Percentiles rank a stretch among this genome's conserved stretches.
Evolutionary conservation across 805 yeast genomes (phyloP).

Genomic region (Lipomyces kockii): DNA sequence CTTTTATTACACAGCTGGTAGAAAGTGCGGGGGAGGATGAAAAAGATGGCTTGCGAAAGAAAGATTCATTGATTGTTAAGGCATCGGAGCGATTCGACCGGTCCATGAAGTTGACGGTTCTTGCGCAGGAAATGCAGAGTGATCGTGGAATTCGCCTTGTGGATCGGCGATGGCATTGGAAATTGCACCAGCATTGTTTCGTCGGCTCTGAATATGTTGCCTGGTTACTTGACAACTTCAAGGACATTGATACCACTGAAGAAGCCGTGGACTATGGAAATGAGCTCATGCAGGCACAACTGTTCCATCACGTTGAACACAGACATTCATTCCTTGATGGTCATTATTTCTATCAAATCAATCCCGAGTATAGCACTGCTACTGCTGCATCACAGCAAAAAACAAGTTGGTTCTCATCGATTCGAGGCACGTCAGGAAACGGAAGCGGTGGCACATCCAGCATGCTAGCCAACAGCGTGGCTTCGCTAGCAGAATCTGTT

Average conservation of each 20-base stretch:
- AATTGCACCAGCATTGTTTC: slow-evolving; percentile 74
- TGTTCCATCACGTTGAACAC: slow-evolving; percentile 80
- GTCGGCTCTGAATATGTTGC: slow-evolving; percentile 83
- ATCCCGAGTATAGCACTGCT: slow-evolving; percentile 53
- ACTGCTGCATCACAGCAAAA: slow-evolving; percentile 6
- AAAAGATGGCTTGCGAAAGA: slow-evolving; percentile 42
- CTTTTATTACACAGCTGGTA: slow-evolving; percentile 61
- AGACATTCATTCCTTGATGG: slow-evolving; percentile 90
- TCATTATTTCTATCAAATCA: slow-evolving; percentile 81
- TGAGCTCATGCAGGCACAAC: slow-evolving; percentile 66
- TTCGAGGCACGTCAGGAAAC: slow-evolving; percentile 17
- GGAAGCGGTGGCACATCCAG: slow-evolving; percentile 10
- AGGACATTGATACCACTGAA: slow-evolving; percentile 79
- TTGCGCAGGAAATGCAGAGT: slow-evolving; percentile 69
- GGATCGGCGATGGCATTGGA: slow-evolving; percentile 92
- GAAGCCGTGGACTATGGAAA: slow-evolving; percentile 85
- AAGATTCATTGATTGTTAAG: slow-evolving; percentile 47
- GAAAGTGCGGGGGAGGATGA: slow-evolving; percentile 47
- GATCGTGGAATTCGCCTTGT: slow-evolving; percentile 64
- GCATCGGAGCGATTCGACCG: slow-evolving; percentile 51
- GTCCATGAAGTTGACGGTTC: slow-evolving; percentile 54
- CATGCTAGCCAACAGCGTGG: slow-evolving; percentile 13
- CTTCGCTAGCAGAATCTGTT: slow-evolving; percentile 16
- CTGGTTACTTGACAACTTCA: slow-evolving; percentile 80
- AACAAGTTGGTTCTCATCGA: slow-evolving; percentile 33